Percentiles rank a stretch among this genome's conserved stretches.
phyloP scores from a whole-genome alignment of 78 protist genomes.

The Protostelium mycophagum region DNA sequence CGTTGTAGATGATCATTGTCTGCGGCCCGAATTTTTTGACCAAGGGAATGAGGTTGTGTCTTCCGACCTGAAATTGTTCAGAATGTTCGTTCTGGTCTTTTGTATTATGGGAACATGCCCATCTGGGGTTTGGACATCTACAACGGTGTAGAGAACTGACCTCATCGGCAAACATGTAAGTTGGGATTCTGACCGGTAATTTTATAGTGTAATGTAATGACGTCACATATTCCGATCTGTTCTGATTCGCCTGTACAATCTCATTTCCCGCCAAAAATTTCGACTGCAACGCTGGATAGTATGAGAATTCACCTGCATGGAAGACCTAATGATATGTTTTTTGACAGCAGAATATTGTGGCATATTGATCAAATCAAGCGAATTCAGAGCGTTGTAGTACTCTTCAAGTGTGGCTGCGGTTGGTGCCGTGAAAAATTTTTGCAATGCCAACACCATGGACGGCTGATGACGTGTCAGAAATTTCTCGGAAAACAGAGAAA shows the following conservation, averaged over 20 bases:
- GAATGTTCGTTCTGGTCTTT: too few species aligned
- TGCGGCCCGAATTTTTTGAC: slow-evolving; percentile 60
- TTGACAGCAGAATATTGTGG: slow-evolving; percentile 41
- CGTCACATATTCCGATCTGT: not conserved
- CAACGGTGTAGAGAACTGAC: slow-evolving; percentile 48
- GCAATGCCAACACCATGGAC: slow-evolving; percentile 57
- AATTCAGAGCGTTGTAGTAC: slow-evolving; percentile 67
- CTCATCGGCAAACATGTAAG: slow-evolving; percentile 62
- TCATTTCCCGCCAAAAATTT: too few species aligned
- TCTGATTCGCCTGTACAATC: too few species aligned
- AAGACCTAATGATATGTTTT: slow-evolving; percentile 52
- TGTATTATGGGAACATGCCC: too few species aligned
- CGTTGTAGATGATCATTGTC: slow-evolving; percentile 76
- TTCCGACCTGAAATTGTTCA: too few species aligned
- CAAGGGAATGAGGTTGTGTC: slow-evolving; percentile 54
- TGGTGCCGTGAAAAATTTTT: slow-evolving; percentile 36
- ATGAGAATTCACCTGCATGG: slow-evolving; percentile 37
- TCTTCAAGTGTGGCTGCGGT: slow-evolving; percentile 39
- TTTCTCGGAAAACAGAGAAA: not conserved
- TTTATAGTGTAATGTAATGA: not conserved
- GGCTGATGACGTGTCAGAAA: slow-evolving; percentile 33
- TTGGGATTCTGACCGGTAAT: slow-evolving; percentile 66
- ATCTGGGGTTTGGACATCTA: too few species aligned
- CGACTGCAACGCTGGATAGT: not conserved
- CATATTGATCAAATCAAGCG: slow-evolving; percentile 62